phyloP scores from a whole-genome alignment of 805 yeast species.

The Myxozyma lipomycoides region DNA sequence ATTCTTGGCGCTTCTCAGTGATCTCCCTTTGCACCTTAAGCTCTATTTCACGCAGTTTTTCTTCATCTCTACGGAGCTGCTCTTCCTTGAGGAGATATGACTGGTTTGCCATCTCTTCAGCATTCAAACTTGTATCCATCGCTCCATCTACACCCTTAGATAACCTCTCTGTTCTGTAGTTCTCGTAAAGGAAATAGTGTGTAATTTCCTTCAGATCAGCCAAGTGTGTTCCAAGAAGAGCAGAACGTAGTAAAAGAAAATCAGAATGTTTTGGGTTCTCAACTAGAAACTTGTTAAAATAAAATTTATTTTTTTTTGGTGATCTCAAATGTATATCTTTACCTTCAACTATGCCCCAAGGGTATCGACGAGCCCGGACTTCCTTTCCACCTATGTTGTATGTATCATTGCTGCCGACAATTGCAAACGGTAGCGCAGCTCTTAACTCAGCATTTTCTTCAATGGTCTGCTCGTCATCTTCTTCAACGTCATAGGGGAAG shows the following conservation, averaged over 20 bases:
- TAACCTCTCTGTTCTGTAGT: slow-evolving; percentile 72
- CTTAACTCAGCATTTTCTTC: slow-evolving; percentile 42
- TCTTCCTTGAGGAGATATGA: slow-evolving; percentile 42
- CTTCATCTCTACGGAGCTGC: slow-evolving; percentile 41
- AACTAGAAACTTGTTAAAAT: slow-evolving; percentile 24
- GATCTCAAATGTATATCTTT: slow-evolving; percentile 29
- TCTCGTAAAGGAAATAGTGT: slow-evolving; percentile 69
- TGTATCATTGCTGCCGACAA: slow-evolving; percentile 48
- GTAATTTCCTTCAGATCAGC: slow-evolving; percentile 79
- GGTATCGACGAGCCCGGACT: slow-evolving; percentile 53
- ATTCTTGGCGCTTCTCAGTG: slow-evolving; percentile 38
- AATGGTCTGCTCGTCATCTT: slow-evolving; percentile 43
- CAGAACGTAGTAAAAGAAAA: slow-evolving; percentile 52
- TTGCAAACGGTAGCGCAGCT: slow-evolving; percentile 57
- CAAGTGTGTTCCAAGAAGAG: slow-evolving; percentile 75
- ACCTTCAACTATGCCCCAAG: slow-evolving; percentile 62
- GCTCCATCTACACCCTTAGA: slow-evolving; percentile 37
- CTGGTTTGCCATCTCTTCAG: slow-evolving; percentile 42
- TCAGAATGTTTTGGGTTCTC: slow-evolving; percentile 42
- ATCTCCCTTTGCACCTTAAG: slow-evolving; percentile 39
- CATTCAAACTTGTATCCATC: slow-evolving; percentile 33
- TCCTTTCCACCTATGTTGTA: slow-evolving; percentile 40
- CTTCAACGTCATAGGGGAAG: slow-evolving; percentile 65
- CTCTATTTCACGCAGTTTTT: slow-evolving; percentile 40
- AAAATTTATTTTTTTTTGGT: background rate